Evolutionary conservation across 2,329 filamentous ascomycete genomes (phyloP).

Genomic region (Monascus ruber): DNA sequence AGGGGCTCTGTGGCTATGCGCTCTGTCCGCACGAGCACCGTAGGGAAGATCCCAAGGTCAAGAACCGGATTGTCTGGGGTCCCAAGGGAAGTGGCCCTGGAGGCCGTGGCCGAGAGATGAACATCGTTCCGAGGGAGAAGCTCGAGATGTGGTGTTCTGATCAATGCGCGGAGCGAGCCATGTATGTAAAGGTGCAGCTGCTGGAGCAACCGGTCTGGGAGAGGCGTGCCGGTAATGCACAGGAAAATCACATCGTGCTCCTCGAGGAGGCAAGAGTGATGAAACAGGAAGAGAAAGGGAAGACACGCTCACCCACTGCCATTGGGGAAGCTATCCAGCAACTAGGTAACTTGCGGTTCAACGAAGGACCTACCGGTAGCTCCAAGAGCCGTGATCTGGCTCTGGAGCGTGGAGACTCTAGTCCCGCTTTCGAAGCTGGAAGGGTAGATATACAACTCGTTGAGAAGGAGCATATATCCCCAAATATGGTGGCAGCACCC

Average conservation of each 20-base stretch:
- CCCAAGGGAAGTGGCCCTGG: slow-evolving; percentile 36
- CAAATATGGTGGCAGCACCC: slow-evolving; percentile 15
- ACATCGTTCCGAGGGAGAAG: slow-evolving; percentile 59
- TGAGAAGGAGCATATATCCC: slow-evolving; percentile 17
- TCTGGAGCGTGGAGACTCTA: slow-evolving; percentile 24
- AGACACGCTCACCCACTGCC: slow-evolving; percentile 7
- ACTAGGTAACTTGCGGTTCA: slow-evolving; percentile 11
- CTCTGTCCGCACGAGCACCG: slow-evolving; percentile 60
- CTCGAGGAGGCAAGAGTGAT: slow-evolving; percentile 48
- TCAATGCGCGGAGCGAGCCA: slow-evolving; percentile 63
- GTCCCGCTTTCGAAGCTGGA: slow-evolving; percentile 13
- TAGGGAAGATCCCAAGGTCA: slow-evolving; percentile 45
- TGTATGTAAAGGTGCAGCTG: slow-evolving; percentile 83
- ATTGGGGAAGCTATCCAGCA: slow-evolving; percentile 16
- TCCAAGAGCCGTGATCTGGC: slow-evolving; percentile 17
- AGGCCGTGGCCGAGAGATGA: slow-evolving; percentile 42
- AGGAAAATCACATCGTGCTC: slow-evolving; percentile 47
- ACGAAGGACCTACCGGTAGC: slow-evolving; percentile 11
- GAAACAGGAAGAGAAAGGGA: slow-evolving; percentile 9
- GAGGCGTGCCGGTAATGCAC: slow-evolving; percentile 42
- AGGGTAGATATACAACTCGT: slow-evolving; percentile 23
- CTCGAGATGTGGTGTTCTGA: slow-evolving; percentile 81
- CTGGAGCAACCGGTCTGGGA: slow-evolving; percentile 79
- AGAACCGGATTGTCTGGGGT: slow-evolving; percentile 56
- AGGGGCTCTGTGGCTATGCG: slow-evolving; percentile 69